Percentiles rank a stretch among this genome's conserved stretches.
These are phyloP conservation scores for Trypanosoma scelopori DNA, from an alignment of 208 protist genomes.

Conservation along the genomic window DNA sequence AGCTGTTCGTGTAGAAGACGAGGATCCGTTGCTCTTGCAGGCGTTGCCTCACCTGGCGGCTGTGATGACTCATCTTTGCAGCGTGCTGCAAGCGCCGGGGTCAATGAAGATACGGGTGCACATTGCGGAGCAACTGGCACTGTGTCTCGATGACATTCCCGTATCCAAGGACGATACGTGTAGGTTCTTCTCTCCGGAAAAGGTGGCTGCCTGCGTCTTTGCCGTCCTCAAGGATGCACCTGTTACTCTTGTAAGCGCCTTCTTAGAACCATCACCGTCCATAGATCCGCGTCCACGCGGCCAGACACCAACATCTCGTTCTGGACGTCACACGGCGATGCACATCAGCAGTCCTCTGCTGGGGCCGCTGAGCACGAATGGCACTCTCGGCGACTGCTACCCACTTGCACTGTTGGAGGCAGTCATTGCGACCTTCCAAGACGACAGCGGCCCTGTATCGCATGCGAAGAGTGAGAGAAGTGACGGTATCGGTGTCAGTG, in stretches of 20 bases:
- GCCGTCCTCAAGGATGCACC: slow-evolving; percentile 4
- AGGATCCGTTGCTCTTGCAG: background rate
- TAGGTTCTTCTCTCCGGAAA: background rate
- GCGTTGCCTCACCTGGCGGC: background rate
- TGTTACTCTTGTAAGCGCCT: background rate
- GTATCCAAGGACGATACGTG: background rate
- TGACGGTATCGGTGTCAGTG: background rate
- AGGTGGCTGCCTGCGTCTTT: slow-evolving; percentile 5
- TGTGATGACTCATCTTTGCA: slow-evolving; percentile 7
- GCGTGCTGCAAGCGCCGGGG: slow-evolving; percentile 1
- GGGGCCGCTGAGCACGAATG: slow-evolving; percentile 27
- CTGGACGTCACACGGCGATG: background rate
- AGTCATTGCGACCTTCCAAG: slow-evolving; percentile 20
- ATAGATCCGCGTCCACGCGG: background rate
- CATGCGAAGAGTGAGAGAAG: background rate
- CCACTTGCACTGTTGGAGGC: slow-evolving; percentile 37
- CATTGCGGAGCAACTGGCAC: slow-evolving; percentile 26
- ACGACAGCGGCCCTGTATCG: background rate
- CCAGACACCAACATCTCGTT: background rate
- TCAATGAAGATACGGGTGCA: background rate
- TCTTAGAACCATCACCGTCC: slow-evolving; percentile 7
- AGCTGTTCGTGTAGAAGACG: background rate
- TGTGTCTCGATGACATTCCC: slow-evolving; percentile 21
- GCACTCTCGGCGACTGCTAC: slow-evolving; percentile 25
- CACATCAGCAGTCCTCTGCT: slow-evolving; percentile 26